Evolutionary conservation across 768 basidiomycete genomes (phyloP).

Genomic region (Tulasnella sp.): DNA sequence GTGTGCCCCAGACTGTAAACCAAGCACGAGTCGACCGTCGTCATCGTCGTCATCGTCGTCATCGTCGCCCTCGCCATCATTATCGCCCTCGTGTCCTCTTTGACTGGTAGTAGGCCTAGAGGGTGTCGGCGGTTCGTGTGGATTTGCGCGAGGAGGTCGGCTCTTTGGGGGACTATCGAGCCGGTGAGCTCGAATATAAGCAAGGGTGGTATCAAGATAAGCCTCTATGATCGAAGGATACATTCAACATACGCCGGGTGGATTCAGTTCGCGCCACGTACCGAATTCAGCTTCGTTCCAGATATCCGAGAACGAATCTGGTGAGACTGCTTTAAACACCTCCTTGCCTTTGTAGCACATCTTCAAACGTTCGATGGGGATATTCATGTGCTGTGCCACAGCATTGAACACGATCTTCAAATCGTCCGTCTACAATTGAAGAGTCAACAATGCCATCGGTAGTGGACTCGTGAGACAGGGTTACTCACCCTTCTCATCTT

Average conservation of each 20-base stretch:
- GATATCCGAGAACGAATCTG: neutral
- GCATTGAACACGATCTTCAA: neutral
- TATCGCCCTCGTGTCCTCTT: neutral
- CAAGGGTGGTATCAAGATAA: constrained; percentile 7
- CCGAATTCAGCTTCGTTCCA: constrained; percentile 10
- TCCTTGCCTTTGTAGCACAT: constrained; percentile 4
- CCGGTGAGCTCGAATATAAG: neutral
- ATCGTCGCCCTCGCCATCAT: neutral
- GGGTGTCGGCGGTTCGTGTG: neutral
- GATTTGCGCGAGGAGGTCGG: neutral
- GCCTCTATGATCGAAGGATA: neutral
- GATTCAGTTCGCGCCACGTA: neutral
- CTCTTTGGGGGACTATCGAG: neutral
- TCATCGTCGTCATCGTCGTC: neutral
- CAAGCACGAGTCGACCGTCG: neutral
- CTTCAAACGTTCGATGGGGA: neutral
- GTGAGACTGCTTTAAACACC: constrained; percentile 2
- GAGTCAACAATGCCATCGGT: no score
- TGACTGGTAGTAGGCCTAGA: neutral
- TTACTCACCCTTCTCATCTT: constrained; percentile 6
- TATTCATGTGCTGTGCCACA: neutral
- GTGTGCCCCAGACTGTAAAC: neutral
- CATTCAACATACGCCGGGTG: neutral
- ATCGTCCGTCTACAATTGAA: neutral
- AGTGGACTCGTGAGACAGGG: no score